Evolutionary conservation across 192 early-diverging fungal genomes (phyloP).

Genomic region (Coemansia furcata): DNA sequence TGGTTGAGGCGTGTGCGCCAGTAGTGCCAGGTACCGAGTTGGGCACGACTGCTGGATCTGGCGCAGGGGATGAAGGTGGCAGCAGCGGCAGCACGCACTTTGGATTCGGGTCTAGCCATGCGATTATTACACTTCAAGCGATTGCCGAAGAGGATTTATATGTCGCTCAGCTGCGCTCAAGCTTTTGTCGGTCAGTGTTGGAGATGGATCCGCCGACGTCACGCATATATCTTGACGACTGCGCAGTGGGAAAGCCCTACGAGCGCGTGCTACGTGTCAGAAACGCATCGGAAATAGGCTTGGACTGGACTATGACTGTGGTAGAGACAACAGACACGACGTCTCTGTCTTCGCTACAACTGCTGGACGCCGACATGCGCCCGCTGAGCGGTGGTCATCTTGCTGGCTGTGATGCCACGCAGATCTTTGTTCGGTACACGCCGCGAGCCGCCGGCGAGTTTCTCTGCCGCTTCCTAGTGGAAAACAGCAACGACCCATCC

Average conservation of each 20-base stretch:
- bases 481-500: slow-evolving; percentile 84
- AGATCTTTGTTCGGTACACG: slow-evolving; percentile 81
- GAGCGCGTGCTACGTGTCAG: slow-evolving; percentile 87
- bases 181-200: slow-evolving; percentile 85
- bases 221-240: slow-evolving; percentile 93
- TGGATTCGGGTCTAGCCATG: slow-evolving; percentile 7
- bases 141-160: slow-evolving; percentile 48
- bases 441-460: slow-evolving; percentile 90
- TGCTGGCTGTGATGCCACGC: slow-evolving; percentile 62
- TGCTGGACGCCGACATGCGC: slow-evolving; percentile 14
- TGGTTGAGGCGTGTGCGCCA: slow-evolving; percentile 55
- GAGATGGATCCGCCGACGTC: slow-evolving; percentile 91
- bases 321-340: slow-evolving; percentile 30
- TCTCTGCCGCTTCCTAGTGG: slow-evolving; percentile 81
- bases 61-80: slow-evolving; percentile 15
- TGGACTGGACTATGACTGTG: slow-evolving; percentile 72
- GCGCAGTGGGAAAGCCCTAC: slow-evolving; percentile 83
- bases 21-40: background rate
- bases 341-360: slow-evolving; percentile 25
- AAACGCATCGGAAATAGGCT: slow-evolving; percentile 87
- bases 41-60: slow-evolving; percentile 18
- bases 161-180: slow-evolving; percentile 74
- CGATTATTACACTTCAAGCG: background rate
- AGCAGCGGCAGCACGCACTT: background rate
- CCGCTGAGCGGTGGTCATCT: slow-evolving; percentile 50